phyloP scores from a whole-genome alignment of 768 basidiomycete species.

The Chlorophyllum brunneum region DNA sequence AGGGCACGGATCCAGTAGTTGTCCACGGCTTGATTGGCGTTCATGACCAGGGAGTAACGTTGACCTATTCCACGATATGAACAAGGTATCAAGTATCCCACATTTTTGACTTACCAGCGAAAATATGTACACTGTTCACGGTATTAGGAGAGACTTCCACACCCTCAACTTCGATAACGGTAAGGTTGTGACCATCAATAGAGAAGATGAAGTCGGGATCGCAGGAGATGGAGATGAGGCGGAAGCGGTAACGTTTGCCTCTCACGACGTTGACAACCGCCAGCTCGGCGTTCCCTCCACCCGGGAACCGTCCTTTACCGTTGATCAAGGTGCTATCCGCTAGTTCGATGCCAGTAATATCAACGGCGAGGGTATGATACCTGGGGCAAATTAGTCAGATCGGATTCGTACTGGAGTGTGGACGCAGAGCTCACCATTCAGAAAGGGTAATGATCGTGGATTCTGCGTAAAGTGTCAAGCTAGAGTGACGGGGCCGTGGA shows the following conservation, averaged over 20 bases:
- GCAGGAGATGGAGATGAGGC: conserved; percentile 22
- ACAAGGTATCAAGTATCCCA: too few relatives aligned
- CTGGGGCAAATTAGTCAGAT: conserved; percentile 8
- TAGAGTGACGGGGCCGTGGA: conserved; percentile 19
- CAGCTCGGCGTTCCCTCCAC: conserved; percentile 27
- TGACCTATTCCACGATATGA: conserved; percentile 34
- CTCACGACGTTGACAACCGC: conserved; percentile 30
- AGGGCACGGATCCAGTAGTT: conserved; percentile 36
- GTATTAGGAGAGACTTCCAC: conserved; percentile 18
- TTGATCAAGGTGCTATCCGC: conserved; percentile 34
- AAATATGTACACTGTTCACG: conserved; percentile 28
- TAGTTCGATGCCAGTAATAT: conserved; percentile 18
- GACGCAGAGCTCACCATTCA: conserved; percentile 31
- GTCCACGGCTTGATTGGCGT: conserved; percentile 30
- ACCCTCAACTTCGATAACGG: conserved; percentile 35
- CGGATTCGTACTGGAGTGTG: not conserved
- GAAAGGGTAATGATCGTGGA: conserved; percentile 36
- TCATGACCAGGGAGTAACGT: conserved; percentile 36
- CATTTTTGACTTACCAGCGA: conserved; percentile 17
- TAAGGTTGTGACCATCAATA: conserved; percentile 40
- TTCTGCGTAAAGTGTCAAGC: conserved; percentile 24
- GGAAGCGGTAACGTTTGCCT: conserved; percentile 29
- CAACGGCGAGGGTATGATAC: conserved; percentile 21
- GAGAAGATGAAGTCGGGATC: conserved; percentile 36
- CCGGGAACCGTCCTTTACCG: conserved; percentile 32